Evolutionary conservation across 257 asterid genomes (phyloP).

Genomic region (Salvia miltiorrhiza): DNA sequence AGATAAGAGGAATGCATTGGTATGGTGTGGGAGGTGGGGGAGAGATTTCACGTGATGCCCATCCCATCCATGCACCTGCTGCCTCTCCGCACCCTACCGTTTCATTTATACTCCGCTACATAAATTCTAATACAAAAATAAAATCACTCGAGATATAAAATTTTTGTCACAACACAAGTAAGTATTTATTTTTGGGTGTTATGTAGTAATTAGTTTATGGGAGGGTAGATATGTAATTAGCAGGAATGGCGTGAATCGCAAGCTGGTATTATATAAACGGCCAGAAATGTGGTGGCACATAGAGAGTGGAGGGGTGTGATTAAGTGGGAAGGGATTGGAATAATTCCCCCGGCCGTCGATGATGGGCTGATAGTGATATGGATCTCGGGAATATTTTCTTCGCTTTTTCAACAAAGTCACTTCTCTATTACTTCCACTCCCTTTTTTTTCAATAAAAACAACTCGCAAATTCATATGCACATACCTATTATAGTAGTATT

Average conservation of each 20-base stretch:
- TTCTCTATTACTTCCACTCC: not conserved
- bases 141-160: too few species aligned
- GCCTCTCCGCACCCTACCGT: too few species aligned
- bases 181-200: too few species aligned
- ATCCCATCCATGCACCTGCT: not conserved
- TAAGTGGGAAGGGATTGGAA: not conserved
- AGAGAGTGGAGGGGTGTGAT: conserved; percentile 15
- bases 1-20: too few species aligned
- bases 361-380: not conserved
- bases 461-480: too few species aligned
- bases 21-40: too few species aligned
- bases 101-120: too few species aligned
- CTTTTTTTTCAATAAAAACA: too few species aligned
- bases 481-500: too few species aligned
- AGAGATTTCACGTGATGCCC: not conserved
- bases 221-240: not conserved
- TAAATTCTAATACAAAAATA: too few species aligned
- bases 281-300: not conserved
- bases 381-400: conserved; percentile 13
- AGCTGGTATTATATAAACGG: conserved; percentile 8
- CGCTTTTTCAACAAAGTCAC: not conserved
- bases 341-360: conserved; percentile 25
- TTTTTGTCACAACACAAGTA: too few species aligned
- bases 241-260: conserved; percentile 17
- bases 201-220: not conserved